Evolutionary conservation across 495 filamentous ascomycete genomes (phyloP), one percentile per base, ranked within the genome.

Genomic region (Tetracladium marchalianum): DNA sequence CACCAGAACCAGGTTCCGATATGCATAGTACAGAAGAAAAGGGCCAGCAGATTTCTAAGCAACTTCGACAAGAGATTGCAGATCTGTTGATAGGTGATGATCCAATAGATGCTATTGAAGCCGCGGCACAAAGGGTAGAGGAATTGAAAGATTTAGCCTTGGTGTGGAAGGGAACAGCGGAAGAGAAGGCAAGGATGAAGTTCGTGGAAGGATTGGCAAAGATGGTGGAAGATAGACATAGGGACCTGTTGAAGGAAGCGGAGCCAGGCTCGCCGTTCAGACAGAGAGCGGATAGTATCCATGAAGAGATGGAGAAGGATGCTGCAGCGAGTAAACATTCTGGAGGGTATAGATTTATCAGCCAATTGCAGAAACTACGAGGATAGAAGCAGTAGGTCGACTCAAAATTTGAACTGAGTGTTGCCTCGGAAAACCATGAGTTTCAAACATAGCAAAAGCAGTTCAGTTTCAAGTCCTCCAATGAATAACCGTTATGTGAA

Each of bases 141-240:
- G 75, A 81, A 55, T 65, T 98, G 19, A 78, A 84, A 49, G 71
- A 76, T 38, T 66, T 95, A 52, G 74, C 76, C 11, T 62, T 63
- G 11, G 80, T 97, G n/a, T 97, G 93, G 86, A 89, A 85, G 57
- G 88, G 88, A 1, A 95, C 93, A 13, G 83, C 85, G 0, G 92
- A 97, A 71, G 92, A 95, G 53, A 90, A 83, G 59, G 88, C 87
- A 22, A 71, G 93, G 50, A 65, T 66, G 10, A 82, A 77, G 45
- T 87, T 96, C 58, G 80, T 98, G 40, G 89, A 96, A 47, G 71
- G 76, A 41, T 58, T 98, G 46, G 78, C 77, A 33, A 71, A 73
- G 70, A 66, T 73, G 65, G 73, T 76, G 11, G 73, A 75, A 54
- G 73, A 76, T 44, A 67, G 72, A 49, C 71, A 71, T 33, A 58